Evolutionary conservation across 2,329 filamentous ascomycete species (phyloP).

Genomic region (Arthrinium phaeospermum): DNA sequence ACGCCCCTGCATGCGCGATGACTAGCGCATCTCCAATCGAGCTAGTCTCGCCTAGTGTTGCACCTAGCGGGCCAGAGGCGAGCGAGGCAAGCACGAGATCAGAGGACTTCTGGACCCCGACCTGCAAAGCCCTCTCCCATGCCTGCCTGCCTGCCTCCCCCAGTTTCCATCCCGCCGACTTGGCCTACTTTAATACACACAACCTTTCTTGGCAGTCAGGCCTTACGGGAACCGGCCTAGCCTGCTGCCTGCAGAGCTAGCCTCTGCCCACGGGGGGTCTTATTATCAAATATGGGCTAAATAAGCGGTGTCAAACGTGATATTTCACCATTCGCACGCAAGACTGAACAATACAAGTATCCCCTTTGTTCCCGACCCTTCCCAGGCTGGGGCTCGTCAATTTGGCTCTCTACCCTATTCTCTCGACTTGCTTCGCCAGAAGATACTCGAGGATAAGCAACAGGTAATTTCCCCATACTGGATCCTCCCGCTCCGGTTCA

Average conservation of each 20-base stretch:
- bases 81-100: neutral
- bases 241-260: neutral
- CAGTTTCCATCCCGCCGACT: neutral
- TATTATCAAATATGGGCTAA: conserved; percentile 21
- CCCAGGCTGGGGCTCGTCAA: neutral
- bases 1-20: conserved; percentile 5
- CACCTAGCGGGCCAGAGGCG: neutral
- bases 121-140: neutral
- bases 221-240: neutral
- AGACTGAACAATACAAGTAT: conserved; percentile 15
- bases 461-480: conserved; percentile 4
- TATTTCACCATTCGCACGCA: conserved; percentile 22
- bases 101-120: neutral
- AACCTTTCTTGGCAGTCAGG: conserved; percentile 9
- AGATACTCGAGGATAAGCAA: neutral
- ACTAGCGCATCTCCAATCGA: neutral
- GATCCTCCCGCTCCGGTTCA: neutral
- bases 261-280: conserved; percentile 10
- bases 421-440: conserved; percentile 13
- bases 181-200: neutral
- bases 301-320: conserved; percentile 26
- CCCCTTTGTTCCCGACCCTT: neutral
- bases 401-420: conserved; percentile 11
- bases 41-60: conserved; percentile 12
- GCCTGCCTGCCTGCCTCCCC: neutral